Evolutionary conservation across 2,329 filamentous ascomycete genomes (phyloP), one percentile per base, ranked within the genome.

Genomic region (Dendrostoma leiphaemia): DNA sequence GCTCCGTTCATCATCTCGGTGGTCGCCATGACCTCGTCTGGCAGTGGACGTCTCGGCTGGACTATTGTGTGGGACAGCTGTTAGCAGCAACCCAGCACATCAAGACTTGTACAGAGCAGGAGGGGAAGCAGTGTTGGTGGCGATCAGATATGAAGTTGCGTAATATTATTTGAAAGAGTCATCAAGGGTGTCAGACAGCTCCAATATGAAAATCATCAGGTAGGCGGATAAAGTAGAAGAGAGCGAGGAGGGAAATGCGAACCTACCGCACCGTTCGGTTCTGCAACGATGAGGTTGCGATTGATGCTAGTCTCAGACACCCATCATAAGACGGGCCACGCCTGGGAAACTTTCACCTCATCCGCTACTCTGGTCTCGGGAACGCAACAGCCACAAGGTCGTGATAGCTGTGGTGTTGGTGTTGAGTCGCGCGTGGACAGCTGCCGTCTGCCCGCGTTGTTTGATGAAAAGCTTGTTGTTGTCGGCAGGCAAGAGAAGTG

Each of bases 171-270:
- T 61, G 60, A 62, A 56, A 57, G 68, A 74, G 73, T 86, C 84
- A 78, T 76, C 81, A 85, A 71, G 64, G 69, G 69, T 67, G 72
- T 83, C 81, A 82, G 85, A 88, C 83, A 88, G 85, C 85, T 88
- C 85, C 85, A 88, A 88, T 87, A 78, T 69, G 63, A 65, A 67
- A 67, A 67, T 85, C 82, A 85, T 85, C 83, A 82, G 38, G 35
- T 49, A 15, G 7, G 35, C 28, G 23, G 21, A 49, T 8, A n/a
- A 19, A 8, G 10, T 40, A 19, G 6, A 29, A 12, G 17, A 31
- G 15, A 19, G 17, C 21, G 28, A 38, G 26, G 41, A 17, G 19
- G 23, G 12, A 13, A 12, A 15, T 5, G 13, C 4, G 2, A 1
- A 57, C 55, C 21, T 38, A 51, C 51, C 38, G 35, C 37, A 15